These are phyloP conservation scores for Candida xyloterini DNA, from an alignment of 805 yeast genomes.

Conservation along the genomic window DNA sequence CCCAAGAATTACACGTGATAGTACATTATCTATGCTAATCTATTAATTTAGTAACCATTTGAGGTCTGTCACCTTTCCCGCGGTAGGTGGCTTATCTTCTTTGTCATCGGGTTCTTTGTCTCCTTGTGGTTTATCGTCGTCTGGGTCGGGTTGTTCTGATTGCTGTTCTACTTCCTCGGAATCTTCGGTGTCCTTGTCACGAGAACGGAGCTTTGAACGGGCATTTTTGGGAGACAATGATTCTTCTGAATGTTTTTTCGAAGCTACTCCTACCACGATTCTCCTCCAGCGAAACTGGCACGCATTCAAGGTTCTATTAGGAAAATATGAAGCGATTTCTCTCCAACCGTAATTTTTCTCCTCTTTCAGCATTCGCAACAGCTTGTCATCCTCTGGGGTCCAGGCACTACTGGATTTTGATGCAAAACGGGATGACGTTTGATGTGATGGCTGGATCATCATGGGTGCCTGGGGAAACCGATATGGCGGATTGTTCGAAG, in stretches of 20 bases:
- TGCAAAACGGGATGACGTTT: slow-evolving; percentile 5
- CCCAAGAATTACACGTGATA: not conserved
- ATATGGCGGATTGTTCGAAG: slow-evolving; percentile 1
- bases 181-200: not conserved
- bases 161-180: not conserved
- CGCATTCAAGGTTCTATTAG: slow-evolving; percentile 81
- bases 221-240: slow-evolving; percentile 2
- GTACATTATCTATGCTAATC: slow-evolving; percentile 2
- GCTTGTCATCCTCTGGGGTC: slow-evolving; percentile 74
- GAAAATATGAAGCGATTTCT: slow-evolving; percentile 76
- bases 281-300: slow-evolving; percentile 90
- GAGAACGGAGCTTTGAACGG: not conserved
- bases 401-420: slow-evolving; percentile 48
- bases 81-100: not conserved
- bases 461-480: not conserved
- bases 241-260: slow-evolving; percentile 4
- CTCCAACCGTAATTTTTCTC: slow-evolving; percentile 86
- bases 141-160: not conserved
- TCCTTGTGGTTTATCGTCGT: not conserved
- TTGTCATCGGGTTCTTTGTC: not conserved
- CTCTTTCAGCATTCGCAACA: slow-evolving; percentile 74
- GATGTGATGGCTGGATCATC: not conserved
- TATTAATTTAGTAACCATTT: slow-evolving; percentile 6
- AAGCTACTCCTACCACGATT: slow-evolving; percentile 39
- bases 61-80: slow-evolving; percentile 4